A percentile compares a stretch with the other conserved stretches of the same genome.
phyloP scores from a whole-genome alignment of 1,284 basidiomycete species.

The Ustilago lituana region DNA sequence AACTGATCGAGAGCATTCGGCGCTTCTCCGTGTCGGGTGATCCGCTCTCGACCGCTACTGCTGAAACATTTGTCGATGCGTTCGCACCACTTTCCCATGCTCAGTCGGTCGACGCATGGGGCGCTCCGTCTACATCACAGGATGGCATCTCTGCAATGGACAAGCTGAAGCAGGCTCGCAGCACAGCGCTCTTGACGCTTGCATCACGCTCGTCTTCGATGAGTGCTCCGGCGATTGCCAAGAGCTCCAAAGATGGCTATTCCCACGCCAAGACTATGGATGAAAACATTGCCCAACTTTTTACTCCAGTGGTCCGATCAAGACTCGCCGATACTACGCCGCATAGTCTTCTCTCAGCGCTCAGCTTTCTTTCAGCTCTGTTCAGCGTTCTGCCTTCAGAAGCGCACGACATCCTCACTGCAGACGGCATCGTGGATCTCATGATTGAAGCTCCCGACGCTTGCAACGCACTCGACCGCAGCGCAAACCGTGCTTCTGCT shows the following conservation, averaged over 20 bases:
- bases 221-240: conserved; percentile 1
- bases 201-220: conserved; percentile 32
- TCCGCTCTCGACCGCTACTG: conserved; percentile 40
- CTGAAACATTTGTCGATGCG: conserved; percentile 32
- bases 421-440: conserved; percentile 33
- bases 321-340: conserved; percentile 41
- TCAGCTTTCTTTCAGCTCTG: conserved; percentile 35
- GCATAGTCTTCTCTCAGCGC: conserved; percentile 33
- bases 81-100: conserved; percentile 29
- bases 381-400: conserved; percentile 30
- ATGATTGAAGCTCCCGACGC: conserved; percentile 34
- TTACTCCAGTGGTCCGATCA: conserved; percentile 36
- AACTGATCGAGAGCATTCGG: conserved; percentile 22
- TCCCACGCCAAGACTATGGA: conserved; percentile 1
- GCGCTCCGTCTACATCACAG: background rate
- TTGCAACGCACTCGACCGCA: conserved; percentile 15
- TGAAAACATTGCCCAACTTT: conserved; percentile 32
- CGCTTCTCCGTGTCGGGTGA: conserved; percentile 37
- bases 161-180: conserved; percentile 24
- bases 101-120: background rate
- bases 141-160: background rate
- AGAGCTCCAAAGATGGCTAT: background rate
- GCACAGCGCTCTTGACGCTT: conserved; percentile 27
- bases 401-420: conserved; percentile 32
- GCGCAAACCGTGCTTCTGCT: background rate